Evolutionary conservation across 306 rosid genomes (phyloP), one percentile per base, ranked within the genome.

Genomic region (Prosopis cineraria): DNA sequence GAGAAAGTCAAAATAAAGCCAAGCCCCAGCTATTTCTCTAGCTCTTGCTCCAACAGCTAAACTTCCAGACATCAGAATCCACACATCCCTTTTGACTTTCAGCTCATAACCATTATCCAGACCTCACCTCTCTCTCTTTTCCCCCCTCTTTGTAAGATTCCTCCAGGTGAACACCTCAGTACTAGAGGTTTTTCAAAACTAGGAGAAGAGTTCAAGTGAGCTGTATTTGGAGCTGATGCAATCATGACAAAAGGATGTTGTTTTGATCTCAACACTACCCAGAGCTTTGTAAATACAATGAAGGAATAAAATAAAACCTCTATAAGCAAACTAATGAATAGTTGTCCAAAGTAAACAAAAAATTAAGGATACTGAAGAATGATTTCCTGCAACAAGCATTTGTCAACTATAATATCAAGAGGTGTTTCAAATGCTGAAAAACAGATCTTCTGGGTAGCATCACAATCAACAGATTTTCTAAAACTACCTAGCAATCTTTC

Each of bases 381-480:
- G 79, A 95, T 91, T 84, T 91, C 98, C 88, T 92, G 96, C 75
- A 85, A 79, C 63, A 95, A 84, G 90, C 98, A 95, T 91, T 91
- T 95, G 85, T 92, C 92, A 68, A 95, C 86, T 73, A 95, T 88
- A 68, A 86, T 89, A 72, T 95, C 99, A 71, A 93, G 98, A 37
- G 98, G 99, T 37, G 89, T 82, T 84, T 89, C 93, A 81, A 91
- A 91, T 68, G 77, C 75, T 79, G 82, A 81, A 20, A 69, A 70
- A 41, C 68, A 58, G 73, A 73, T 73, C 58, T 83, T 85, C 74
- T 78, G 84, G 77, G 78, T 84, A 75, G 77, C 83, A 80, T 31
- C 86, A 80, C 78, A 69, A 27, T 68, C 69, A 40, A 68, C 30
- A 22, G 78, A 74, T 65, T 75, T 81, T 63, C 78, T 66, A 59